Evolutionary conservation across 192 early-diverging fungal species (phyloP).

Genomic region (Phycomyces blakesleeanus): DNA sequence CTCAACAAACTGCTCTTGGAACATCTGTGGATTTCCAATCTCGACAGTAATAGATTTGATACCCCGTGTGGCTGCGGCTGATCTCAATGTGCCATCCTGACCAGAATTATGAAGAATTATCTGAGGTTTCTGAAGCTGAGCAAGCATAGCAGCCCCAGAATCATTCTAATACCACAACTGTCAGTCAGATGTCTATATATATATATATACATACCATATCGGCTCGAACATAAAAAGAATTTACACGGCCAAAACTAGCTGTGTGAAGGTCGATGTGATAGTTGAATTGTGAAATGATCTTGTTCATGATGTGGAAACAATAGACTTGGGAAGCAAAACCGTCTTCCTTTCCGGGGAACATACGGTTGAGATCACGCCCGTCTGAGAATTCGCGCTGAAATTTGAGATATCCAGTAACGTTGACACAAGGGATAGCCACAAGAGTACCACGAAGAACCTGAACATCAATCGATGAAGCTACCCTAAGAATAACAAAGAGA

Average conservation of each 20-base stretch:
- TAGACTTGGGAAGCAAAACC: constrained; percentile 82
- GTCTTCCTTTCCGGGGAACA: constrained; percentile 70
- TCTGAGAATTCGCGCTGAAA: constrained; percentile 80
- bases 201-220: constrained; percentile 51
- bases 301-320: constrained; percentile 72
- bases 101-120: constrained; percentile 63
- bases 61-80: constrained; percentile 67
- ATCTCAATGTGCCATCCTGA: constrained; percentile 76
- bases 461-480: constrained; percentile 74
- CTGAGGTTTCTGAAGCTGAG: constrained; percentile 83
- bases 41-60: constrained; percentile 90
- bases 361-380: constrained; percentile 82
- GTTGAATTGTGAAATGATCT: constrained; percentile 73
- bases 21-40: constrained; percentile 83
- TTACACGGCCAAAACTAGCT: constrained; percentile 77
- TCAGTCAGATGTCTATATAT: neutral
- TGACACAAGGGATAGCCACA: constrained; percentile 82
- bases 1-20: constrained; percentile 80
- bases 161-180: constrained; percentile 43
- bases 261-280: constrained; percentile 88
- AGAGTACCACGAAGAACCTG: constrained; percentile 72
- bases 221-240: constrained; percentile 84
- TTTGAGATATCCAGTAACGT: constrained; percentile 78
- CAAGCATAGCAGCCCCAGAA: constrained; percentile 61
- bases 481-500: constrained; percentile 6